Evolutionary conservation across 352 stramenopile species (phyloP), one percentile per base, ranked within the genome.

Genomic region (Globisporangium emineosum): DNA sequence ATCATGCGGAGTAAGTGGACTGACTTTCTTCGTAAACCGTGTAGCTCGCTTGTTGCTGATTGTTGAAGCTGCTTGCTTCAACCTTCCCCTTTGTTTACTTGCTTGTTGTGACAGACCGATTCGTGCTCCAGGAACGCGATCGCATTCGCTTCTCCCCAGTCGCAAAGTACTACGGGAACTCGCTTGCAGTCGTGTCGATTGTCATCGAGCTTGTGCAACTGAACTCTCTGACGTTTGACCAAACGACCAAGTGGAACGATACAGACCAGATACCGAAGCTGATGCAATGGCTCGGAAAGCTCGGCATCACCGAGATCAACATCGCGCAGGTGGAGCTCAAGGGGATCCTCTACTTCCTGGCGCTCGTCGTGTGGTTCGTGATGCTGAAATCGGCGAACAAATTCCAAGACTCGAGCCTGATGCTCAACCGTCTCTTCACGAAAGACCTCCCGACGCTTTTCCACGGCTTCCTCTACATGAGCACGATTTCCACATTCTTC

Each of bases 361-460:
- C 69, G 37, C 58, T 89, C 15, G 2, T 71, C 9, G 29, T 68
- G 8, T 89, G 76, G 72, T 73, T 84, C 43, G n/a, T 88, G 21
- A 58, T 86, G 56, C 61, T 89, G 60, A 89, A 89, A 65, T 82
- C 77, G n/a, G 74, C 77, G 17, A 89, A 89, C 74, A 84, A 84
- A 51, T 89, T 89, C 64, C 80, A 81, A 55, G 78, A 89, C 33
- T 84, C 66, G 32, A 86, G 72, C 40, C 68, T 68, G 5, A 51
- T 78, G 25, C 62, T 89, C 13, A 82, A 89, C 66, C 73, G 70
- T 0, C 49, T 84, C 23, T 53, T 86, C 17, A 89, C 79, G 7
- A 89, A 87, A 37, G 79, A 89, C 56, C 63, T 89, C 17, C 77
- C 79, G 25, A 66, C 66, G 2, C 29, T 89, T 8, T 53, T 87